These are phyloP conservation scores for Zanthoxylum bungeanum DNA, from an alignment of 345 rosid genomes.

Conservation along the genomic window DNA sequence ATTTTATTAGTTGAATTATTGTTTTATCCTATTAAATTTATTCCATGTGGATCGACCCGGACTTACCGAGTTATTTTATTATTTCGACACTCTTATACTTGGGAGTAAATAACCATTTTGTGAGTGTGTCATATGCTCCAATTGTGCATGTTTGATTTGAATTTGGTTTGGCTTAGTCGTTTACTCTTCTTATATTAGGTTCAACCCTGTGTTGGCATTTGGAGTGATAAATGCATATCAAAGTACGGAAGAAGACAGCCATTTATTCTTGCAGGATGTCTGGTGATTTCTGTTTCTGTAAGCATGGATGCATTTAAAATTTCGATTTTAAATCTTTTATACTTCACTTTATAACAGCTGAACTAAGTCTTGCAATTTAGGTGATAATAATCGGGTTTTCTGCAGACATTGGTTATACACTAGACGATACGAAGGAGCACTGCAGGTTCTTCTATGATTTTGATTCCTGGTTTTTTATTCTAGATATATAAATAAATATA, in stretches of 20 bases:
- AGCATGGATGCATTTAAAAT: conserved; percentile 32
- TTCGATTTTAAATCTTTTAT: conserved; percentile 11
- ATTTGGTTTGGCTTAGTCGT: conserved; percentile 14
- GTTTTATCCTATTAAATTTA: too few relatives aligned
- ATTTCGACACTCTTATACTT: too few relatives aligned
- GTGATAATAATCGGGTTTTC: conserved; percentile 95
- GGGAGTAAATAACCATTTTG: too few relatives aligned
- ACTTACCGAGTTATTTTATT: too few relatives aligned
- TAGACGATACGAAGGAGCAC: conserved; percentile 85
- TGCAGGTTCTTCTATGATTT: conserved; percentile 62
- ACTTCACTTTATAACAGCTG: conserved; percentile 31
- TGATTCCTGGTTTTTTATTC: conserved; percentile 19
- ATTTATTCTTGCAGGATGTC: conserved; percentile 84
- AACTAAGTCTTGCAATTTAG: conserved; percentile 69
- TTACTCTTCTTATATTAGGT: conserved; percentile 48
- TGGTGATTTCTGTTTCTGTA: conserved; percentile 82
- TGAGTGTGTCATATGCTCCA: too few relatives aligned
- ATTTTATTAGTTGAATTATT: too few relatives aligned
- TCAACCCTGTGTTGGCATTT: conserved; percentile 97
- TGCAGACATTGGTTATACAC: conserved; percentile 91
- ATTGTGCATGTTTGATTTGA: background rate
- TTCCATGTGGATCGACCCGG: too few relatives aligned
- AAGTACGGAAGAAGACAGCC: conserved; percentile 90
- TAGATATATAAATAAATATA: background rate
- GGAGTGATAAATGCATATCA: conserved; percentile 96